phyloP scores from a whole-genome alignment of 2,329 filamentous ascomycete species.

The Trichophyton simii region DNA sequence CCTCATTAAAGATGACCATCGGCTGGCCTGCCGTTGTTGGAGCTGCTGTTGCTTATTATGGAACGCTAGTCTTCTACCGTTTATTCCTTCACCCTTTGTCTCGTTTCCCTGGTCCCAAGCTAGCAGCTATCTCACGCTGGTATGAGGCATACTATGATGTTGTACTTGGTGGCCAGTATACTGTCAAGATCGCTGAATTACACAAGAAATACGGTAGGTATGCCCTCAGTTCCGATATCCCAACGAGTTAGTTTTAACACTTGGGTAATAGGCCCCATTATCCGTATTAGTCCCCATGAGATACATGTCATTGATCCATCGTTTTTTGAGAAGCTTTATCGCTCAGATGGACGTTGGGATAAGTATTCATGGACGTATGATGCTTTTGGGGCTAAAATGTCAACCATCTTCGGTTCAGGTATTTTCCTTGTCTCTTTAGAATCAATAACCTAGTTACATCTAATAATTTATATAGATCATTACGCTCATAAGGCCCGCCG shows the following conservation, averaged over 20 bases:
- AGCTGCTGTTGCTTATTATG: not conserved
- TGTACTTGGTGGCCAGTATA: constrained; percentile 16
- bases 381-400: not conserved
- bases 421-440: not conserved
- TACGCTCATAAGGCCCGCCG: constrained; percentile 22
- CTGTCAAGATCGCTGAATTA: constrained; percentile 17
- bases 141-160: constrained; percentile 22
- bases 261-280: constrained; percentile 12
- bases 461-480: constrained; percentile 11
- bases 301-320: constrained; percentile 15
- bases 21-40: not conserved
- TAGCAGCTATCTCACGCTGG: constrained; percentile 17
- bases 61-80: not conserved
- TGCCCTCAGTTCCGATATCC: too few relatives aligned
- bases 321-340: constrained; percentile 5
- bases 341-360: not conserved
- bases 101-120: constrained; percentile 16
- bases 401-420: constrained; percentile 7
- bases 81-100: constrained; percentile 11
- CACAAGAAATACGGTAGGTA: constrained; percentile 19
- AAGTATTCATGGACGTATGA: not conserved
- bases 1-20: not conserved
- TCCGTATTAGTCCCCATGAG: constrained; percentile 17
- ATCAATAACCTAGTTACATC: not conserved
- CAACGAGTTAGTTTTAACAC: not conserved